Conservation (phyloP, 305 asterid genomes). For the Fraxinus baroniana region DNA sequence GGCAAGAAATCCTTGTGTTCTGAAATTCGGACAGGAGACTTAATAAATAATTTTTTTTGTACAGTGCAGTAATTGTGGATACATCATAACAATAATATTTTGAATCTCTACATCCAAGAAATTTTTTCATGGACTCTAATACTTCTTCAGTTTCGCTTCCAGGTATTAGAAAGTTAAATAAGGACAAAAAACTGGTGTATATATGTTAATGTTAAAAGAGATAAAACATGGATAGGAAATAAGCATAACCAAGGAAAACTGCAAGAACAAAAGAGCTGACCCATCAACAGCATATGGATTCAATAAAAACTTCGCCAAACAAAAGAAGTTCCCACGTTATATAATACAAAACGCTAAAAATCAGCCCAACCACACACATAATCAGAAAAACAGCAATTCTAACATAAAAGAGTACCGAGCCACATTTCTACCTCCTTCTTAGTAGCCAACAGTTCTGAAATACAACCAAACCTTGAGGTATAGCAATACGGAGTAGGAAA, state of each 20-base stretch:
- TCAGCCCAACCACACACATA: not conserved
- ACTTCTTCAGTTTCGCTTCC: not conserved
- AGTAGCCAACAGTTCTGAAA: not conserved
- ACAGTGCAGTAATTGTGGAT: not conserved
- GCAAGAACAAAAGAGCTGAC: not conserved
- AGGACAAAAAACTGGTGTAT: not conserved
- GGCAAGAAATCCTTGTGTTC: conserved; percentile 94
- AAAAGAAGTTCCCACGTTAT: not conserved
- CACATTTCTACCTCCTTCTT: not conserved
- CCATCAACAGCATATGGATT: not conserved
- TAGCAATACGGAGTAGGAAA: not conserved
- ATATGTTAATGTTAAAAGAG: not conserved
- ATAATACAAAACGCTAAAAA: not conserved
- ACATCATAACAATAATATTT: not conserved
- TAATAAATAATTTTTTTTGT: not conserved
- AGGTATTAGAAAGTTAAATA: not conserved
- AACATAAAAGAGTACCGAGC: not conserved
- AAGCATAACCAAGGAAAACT: not conserved
- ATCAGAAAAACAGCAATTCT: not conserved
- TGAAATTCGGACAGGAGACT: conserved; percentile 31
- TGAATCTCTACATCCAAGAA: not conserved
- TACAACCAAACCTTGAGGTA: not conserved
- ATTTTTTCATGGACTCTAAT: not conserved
- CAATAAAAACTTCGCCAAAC: not conserved
- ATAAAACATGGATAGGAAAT: not conserved